phyloP scores from a whole-genome alignment of 73 alveolate genomes.

The Effrenium voratum region DNA sequence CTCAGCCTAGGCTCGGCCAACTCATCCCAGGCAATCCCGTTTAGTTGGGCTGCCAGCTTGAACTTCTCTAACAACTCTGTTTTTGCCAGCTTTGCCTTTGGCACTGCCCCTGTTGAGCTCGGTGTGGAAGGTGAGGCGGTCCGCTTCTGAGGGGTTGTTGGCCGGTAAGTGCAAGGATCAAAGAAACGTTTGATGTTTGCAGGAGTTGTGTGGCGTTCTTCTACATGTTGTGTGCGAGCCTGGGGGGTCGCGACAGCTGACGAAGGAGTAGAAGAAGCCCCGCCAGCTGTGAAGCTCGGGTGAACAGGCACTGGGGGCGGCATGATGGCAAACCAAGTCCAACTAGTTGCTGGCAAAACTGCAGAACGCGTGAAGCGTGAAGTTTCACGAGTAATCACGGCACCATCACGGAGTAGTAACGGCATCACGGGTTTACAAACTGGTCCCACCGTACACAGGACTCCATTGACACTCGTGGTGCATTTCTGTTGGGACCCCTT shows the following conservation, averaged over 20 bases:
- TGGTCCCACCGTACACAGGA: background rate
- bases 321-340: too few relatives aligned
- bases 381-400: conserved; percentile 33
- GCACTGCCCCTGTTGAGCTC: background rate
- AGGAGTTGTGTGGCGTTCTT: background rate
- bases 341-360: too few relatives aligned
- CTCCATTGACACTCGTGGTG: too few relatives aligned
- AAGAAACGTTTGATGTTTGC: background rate
- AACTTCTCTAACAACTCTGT: conserved; percentile 3
- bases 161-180: background rate
- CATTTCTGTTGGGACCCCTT: too few relatives aligned
- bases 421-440: background rate
- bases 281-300: too few relatives aligned
- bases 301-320: background rate
- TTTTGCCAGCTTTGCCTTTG: background rate
- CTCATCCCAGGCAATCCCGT: background rate
- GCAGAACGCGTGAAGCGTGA: conserved; percentile 8
- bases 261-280: too few relatives aligned
- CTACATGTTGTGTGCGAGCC: background rate
- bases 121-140: background rate
- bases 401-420: conserved; percentile 49
- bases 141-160: background rate
- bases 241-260: too few relatives aligned
- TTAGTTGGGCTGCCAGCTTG: background rate
- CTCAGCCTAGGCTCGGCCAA: background rate